Base-by-base conservation (phyloP, 208 protist genomes). In the Naegleria gruberi region DNA sequence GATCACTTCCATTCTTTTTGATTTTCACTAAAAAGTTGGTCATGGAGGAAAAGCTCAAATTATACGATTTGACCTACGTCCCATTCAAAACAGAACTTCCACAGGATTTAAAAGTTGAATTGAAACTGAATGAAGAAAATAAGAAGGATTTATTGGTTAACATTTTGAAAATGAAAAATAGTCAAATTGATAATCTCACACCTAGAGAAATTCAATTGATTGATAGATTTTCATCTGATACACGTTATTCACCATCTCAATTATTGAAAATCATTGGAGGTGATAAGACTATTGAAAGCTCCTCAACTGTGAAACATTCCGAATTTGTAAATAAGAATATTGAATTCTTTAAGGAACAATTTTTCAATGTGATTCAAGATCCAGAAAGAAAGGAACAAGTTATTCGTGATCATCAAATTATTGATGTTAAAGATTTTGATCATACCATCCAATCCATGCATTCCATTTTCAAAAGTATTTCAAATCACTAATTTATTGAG, bases 21-120 rank as follows among this genome's bases (percentile, higher is more conserved):
- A 96, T 97, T 90, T 89, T 97, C 26, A 97, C 97, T 92, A 97
- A 97, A 90, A 93, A 51, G 26, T 95, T 97, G 91, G 89, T 97
- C 0, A 96, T 97, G 84, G 82, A 89, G 51, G 82, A 95, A 47
- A 97, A 97, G 90, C 92, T 97, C 4, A 47, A 83, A 44, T 93
- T 81, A 23, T 65, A 65, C 30, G 51, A 65, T 23, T 30, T 65
- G 51, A 65, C 19, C 15, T 10, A 65, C 30, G 51, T 65, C 30
- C 12, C 51, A 65, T 65, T 65, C 51, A 23, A 10, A 4, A 65
- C 15, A 3, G 30, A 65, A 1, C 15, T 19, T 65, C 51, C 51
- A 65, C 19, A 65, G 30, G 51, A 65, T 65, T 65, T 65, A 23
- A 65, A 65, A 65, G 4, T 65, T 23, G 19, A 10, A 65, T 30